Evolutionary conservation across 106 monocot species (phyloP), one percentile per base, ranked within the genome.

Genomic region (Platanthera guangdongensis): DNA sequence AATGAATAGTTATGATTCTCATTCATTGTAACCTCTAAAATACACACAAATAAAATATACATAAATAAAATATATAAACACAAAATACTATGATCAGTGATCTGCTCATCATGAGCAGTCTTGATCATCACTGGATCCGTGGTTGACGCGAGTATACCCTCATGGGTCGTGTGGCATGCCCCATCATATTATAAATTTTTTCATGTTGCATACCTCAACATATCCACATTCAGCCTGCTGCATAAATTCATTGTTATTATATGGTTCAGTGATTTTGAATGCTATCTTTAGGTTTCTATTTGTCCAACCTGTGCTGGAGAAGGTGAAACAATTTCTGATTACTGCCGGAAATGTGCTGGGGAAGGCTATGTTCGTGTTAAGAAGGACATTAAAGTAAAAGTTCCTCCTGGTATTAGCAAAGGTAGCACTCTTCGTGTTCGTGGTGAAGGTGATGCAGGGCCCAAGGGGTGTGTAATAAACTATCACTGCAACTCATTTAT

Each of bases 361-460:
- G 91, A 97, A 86, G 97, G 97, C 32, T 87, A 91, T 51, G 52
- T 97, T 48, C 90, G 94, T 72, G 83, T 89, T 50, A 91, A 78
- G 65, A 97, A 90, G 80, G 89, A 91, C 69, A 91, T 94, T 53
- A 97, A 97, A 86, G 89, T 97, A 28, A 93, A 94, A 88, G 80
- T 97, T 78, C 97, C 97, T 65, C 91, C 94, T 79, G 97, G 97
- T 65, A 94, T 97, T 62, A 97, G 89, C 82, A 94, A 94, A 74
- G 97, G 97, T 9, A 97, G 97, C 78, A 97, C 97, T 77, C 97
- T 97, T 85, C 93, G 97, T 80, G 94, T 97, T 80, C 89, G 97
- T 71, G 89, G 97, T 80, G 97, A 97, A 83, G 97, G 97, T 85
- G 97, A 97, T 85, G 89, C 91, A 5, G 97, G 97, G 78, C 84